Base-by-base conservation (phyloP, 2,329 filamentous ascomycete genomes). In the Aspergillus fijiensis region DNA sequence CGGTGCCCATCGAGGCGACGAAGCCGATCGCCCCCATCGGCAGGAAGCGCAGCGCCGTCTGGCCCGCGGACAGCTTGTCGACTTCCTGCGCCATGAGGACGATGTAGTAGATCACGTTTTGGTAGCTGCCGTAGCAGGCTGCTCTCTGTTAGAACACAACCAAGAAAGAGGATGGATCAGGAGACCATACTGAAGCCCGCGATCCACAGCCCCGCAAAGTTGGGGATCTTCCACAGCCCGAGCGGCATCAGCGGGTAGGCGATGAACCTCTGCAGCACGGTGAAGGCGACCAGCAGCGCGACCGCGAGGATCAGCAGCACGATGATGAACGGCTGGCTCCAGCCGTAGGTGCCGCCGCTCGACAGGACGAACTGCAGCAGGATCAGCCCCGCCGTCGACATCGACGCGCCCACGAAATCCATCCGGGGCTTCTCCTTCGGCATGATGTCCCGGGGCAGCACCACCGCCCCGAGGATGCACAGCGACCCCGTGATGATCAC, bases 201-300 rank as follows among this genome's bases (percentile, higher is more conserved):
- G 25, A 81, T 69, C 79, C 79, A 81, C 0, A 81, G 67, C 3
- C 76, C 77, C 5, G 77, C 78, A 57, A 81, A 81, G 60, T 81
- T 81, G 27, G 72, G 73, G 19, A 80, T 72, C 51, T 77, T 80
- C 79, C 79, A 81, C 7, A 81, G 61, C 0, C 75, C 77, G 1
- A 81, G 65, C 0, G 79, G 79, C 79, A 81, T 81, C 57, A 81
- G 76, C 1, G 79, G 78, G 53, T 80, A 79, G 14, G 69, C 60
- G 21, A 79, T 74, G 55, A 78, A 79, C 62, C 79, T 80, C 65
- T 81, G 77, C 9, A 78, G 69, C 33, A 73, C 69, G 1, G 71
- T 70, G 49, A 80, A 81, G 5, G 70, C 65, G 4, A 70, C 71
- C 2, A 80, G 72, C 55, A 80, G 63, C 1, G 65, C 72, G 21